Evolutionary conservation across 805 yeast species (phyloP).

Genomic region (Pachysolen tannophilus): DNA sequence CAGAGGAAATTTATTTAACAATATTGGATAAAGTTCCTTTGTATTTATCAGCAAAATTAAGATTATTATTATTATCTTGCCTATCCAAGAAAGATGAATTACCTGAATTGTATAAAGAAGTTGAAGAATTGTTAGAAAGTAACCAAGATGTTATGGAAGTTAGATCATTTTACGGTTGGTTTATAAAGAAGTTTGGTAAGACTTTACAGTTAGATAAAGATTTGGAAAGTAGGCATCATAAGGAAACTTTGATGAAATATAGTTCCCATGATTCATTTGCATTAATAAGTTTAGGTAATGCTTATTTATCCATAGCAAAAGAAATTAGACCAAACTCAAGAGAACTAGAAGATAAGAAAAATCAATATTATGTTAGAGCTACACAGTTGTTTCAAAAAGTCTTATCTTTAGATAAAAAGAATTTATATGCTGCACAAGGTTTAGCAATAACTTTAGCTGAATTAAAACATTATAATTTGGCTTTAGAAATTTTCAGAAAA

Average conservation of each 20-base stretch:
- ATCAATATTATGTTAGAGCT: slow-evolving; percentile 79
- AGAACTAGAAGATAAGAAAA: slow-evolving; percentile 49
- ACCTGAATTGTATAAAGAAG: slow-evolving; percentile 37
- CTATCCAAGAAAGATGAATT: slow-evolving; percentile 36
- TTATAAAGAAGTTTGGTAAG: slow-evolving; percentile 51
- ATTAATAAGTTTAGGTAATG: slow-evolving; percentile 79
- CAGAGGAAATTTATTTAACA: slow-evolving; percentile 37
- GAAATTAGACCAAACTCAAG: slow-evolving; percentile 48
- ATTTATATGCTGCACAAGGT: slow-evolving; percentile 97
- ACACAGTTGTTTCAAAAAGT: slow-evolving; percentile 88
- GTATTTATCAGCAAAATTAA: slow-evolving; percentile 67
- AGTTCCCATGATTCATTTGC: slow-evolving; percentile 90
- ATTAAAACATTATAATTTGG: slow-evolving; percentile 62
- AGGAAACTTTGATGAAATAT: slow-evolving; percentile 71
- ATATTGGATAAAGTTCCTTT: slow-evolving; percentile 57
- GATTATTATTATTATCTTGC: slow-evolving; percentile 57
- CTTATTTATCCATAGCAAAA: slow-evolving; percentile 76
- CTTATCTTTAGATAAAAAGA: slow-evolving; percentile 69
- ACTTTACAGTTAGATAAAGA: slow-evolving; percentile 38
- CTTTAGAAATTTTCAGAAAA: slow-evolving; percentile 80
- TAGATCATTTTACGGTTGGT: slow-evolving; percentile 92
- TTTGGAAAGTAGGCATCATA: slow-evolving; percentile 71
- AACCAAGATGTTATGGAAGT: slow-evolving; percentile 66
- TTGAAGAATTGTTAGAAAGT: slow-evolving; percentile 44
- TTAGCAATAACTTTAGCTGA: slow-evolving; percentile 90